phyloP scores from a whole-genome alignment of 805 yeast genomes.

The Teunomyces pallodes region DNA sequence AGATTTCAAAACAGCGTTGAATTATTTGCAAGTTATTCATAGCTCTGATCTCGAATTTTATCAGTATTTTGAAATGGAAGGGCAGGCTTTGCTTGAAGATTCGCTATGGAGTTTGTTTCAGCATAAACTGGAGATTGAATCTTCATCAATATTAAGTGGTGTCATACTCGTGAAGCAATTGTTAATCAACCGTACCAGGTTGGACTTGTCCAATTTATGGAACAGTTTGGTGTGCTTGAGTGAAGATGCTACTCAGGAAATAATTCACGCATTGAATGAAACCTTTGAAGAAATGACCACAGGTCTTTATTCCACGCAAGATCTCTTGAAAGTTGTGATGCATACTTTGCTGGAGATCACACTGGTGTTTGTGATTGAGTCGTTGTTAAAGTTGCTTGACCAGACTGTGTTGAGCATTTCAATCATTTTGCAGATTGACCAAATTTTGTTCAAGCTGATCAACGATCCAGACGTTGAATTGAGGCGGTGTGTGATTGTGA shows the following conservation, averaged over 20 bases:
- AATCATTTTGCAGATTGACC: slow-evolving; percentile 25
- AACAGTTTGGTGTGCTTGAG: slow-evolving; percentile 19
- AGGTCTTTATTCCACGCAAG: slow-evolving; percentile 24
- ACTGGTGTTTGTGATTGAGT: slow-evolving; percentile 23
- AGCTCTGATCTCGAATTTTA: slow-evolving; percentile 8
- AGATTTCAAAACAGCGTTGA: slow-evolving; percentile 14
- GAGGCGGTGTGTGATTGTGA: slow-evolving; percentile 35
- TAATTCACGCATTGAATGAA: slow-evolving; percentile 27
- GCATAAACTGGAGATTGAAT: slow-evolving; percentile 3
- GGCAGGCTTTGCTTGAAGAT: slow-evolving; percentile 13
- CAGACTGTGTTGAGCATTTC: slow-evolving; percentile 16
- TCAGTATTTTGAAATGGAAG: slow-evolving; percentile 15
- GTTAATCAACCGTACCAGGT: slow-evolving; percentile 22
- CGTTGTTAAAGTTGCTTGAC: slow-evolving; percentile 23
- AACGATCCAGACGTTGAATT: slow-evolving; percentile 32
- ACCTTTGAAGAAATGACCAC: slow-evolving; percentile 28
- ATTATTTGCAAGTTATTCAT: slow-evolving; percentile 17
- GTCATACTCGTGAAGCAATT: slow-evolving; percentile 36
- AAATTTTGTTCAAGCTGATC: slow-evolving; percentile 23
- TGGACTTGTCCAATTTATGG: slow-evolving; percentile 25
- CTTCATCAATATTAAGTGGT: slow-evolving; percentile 23
- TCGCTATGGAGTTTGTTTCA: slow-evolving; percentile 15
- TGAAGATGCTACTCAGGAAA: slow-evolving; percentile 13
- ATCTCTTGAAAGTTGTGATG: slow-evolving; percentile 15
- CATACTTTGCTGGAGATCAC: slow-evolving; percentile 11